Conservation (phyloP, 176 grass and related monocot species). For the Eremochloa ophiuroides region DNA sequence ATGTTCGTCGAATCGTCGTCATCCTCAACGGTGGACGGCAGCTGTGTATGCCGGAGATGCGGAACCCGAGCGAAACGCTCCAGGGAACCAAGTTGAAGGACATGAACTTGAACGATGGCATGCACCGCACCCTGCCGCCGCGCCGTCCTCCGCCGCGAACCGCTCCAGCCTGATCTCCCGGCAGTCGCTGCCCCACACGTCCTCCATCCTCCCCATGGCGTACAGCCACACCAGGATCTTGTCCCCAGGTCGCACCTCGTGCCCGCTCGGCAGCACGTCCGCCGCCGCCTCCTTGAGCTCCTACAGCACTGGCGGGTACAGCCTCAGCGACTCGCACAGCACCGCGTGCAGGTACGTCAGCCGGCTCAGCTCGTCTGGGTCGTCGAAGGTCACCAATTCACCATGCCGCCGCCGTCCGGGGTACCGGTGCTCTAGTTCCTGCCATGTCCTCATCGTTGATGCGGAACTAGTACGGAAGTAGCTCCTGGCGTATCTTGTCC, state of each 20-base stretch:
- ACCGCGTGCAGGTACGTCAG: slow-evolving; percentile 58
- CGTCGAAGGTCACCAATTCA: slow-evolving; percentile 42
- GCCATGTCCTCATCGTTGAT: no score
- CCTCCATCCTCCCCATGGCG: slow-evolving; percentile 60
- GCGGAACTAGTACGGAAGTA: no score
- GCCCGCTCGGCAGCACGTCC: slow-evolving; percentile 57
- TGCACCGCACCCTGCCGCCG: slow-evolving; percentile 29
- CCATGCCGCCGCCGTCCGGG: slow-evolving; percentile 5
- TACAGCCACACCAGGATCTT: slow-evolving; percentile 49
- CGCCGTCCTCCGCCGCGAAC: slow-evolving; percentile 19
- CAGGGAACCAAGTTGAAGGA: slow-evolving; percentile 51
- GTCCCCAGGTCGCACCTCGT: slow-evolving; percentile 25
- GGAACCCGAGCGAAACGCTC: no score
- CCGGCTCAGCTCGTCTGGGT: slow-evolving; percentile 40
- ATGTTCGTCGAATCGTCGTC: no score
- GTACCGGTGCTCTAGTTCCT: no score
- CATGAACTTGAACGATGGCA: slow-evolving; percentile 51
- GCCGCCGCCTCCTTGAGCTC: slow-evolving; percentile 50
- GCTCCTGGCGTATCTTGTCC: no score
- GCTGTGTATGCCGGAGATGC: no score
- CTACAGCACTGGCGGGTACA: slow-evolving; percentile 60
- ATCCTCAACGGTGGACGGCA: no score
- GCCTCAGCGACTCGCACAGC: slow-evolving; percentile 59
- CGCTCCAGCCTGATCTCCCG: slow-evolving; percentile 50
- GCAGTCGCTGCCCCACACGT: slow-evolving; percentile 54